phyloP scores from a whole-genome alignment of 495 filamentous ascomycete genomes.

The Penicillium argentinense region DNA sequence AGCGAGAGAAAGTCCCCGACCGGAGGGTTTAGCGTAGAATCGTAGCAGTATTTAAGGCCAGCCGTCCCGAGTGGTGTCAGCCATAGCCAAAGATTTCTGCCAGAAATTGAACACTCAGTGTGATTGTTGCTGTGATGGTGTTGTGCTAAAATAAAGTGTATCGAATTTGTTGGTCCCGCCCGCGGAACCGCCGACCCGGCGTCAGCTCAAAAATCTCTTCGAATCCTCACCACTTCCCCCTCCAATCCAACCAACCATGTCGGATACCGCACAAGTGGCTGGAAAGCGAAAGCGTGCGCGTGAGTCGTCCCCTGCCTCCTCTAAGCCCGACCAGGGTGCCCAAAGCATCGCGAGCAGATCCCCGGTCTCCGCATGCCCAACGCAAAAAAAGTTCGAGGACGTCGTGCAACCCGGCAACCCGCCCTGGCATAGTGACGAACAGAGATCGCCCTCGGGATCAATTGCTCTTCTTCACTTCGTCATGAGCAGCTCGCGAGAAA shows the following conservation, averaged over 20 bases:
- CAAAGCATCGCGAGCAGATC: too few relatives aligned
- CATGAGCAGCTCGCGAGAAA: too few relatives aligned
- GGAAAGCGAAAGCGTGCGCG: constrained; percentile 52
- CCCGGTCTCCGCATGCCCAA: too few relatives aligned
- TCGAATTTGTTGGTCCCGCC: constrained; percentile 13
- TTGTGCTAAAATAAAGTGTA: neutral
- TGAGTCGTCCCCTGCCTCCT: constrained; percentile 27
- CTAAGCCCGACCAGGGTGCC: too few relatives aligned
- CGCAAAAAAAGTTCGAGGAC: too few relatives aligned
- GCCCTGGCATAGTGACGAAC: too few relatives aligned
- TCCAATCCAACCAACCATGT: constrained; percentile 25
- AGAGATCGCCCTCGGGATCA: neutral
- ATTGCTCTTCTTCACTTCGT: too few relatives aligned
- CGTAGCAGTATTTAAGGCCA: neutral
- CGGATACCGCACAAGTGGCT: constrained; percentile 40
- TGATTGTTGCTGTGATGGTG: neutral
- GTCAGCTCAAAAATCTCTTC: constrained; percentile 25
- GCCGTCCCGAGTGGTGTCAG: too few relatives aligned
- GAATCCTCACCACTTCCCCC: constrained; percentile 7
- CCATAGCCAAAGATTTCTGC: too few relatives aligned
- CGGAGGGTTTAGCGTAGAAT: neutral
- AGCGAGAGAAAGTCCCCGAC: constrained; percentile 1
- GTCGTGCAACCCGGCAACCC: too few relatives aligned
- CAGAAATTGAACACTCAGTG: too few relatives aligned
- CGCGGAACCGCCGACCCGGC: constrained; percentile 18